Evolutionary conservation across 1,139 yeast genomes (phyloP).

Genomic region (Magnusiomyces paraingens): DNA sequence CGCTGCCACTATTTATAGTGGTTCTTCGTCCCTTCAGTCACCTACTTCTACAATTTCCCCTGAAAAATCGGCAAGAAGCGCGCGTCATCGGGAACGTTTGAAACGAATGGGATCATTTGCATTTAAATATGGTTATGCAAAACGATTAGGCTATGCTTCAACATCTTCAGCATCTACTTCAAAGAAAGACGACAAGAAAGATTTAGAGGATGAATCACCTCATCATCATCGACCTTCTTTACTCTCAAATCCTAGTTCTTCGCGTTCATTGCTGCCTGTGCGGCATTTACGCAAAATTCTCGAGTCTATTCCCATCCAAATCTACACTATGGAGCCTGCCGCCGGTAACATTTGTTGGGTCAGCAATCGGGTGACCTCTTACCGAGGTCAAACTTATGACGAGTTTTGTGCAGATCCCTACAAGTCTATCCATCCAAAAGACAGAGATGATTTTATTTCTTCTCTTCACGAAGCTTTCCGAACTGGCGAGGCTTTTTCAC

Average conservation of each 20-base stretch:
- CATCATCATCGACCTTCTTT: not conserved
- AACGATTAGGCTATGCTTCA: too few relatives aligned
- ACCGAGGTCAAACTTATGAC: slow-evolving; percentile 30
- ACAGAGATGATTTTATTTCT: slow-evolving; percentile 22
- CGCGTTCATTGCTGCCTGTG: slow-evolving; percentile 21
- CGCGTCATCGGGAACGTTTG: too few relatives aligned
- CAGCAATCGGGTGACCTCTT: slow-evolving; percentile 32
- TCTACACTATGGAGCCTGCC: slow-evolving; percentile 31
- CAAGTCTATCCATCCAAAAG: slow-evolving; percentile 30
- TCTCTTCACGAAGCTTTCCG: slow-evolving; percentile 29
- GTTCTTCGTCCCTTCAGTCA: too few relatives aligned
- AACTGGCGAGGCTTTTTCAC: slow-evolving; percentile 30
- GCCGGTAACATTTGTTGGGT: slow-evolving; percentile 33
- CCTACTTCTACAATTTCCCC: too few relatives aligned
- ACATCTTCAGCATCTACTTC: too few relatives aligned
- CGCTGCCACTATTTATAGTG: too few relatives aligned
- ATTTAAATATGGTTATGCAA: too few relatives aligned
- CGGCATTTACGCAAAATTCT: slow-evolving; percentile 29
- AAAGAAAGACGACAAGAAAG: too few relatives aligned
- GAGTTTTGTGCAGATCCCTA: slow-evolving; percentile 26
- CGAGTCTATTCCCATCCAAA: slow-evolving; percentile 35
- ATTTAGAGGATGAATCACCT: too few relatives aligned
- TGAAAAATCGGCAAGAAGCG: too few relatives aligned
- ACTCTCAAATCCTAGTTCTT: not conserved
- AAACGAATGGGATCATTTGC: too few relatives aligned